A percentile compares a stretch with the other conserved stretches of the same genome.
Evolutionary conservation across 1,139 yeast species (phyloP).

Genomic region (Debaryomyces robertsiae): DNA sequence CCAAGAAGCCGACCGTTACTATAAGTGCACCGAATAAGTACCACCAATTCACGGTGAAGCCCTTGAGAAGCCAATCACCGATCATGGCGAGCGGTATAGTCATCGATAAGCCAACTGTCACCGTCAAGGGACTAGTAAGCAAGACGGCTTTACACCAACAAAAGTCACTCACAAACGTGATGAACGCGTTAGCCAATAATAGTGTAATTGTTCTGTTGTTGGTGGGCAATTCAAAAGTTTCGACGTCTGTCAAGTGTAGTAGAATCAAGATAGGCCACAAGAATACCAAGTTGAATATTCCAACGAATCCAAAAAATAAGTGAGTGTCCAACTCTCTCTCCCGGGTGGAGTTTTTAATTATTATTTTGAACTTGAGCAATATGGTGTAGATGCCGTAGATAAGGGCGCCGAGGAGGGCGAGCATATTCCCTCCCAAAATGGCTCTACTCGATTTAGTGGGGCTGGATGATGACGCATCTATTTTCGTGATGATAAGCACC

Average conservation of each 20-base stretch:
- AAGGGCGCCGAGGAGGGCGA: slow-evolving; percentile 83
- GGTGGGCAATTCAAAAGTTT: slow-evolving; percentile 71
- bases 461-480: slow-evolving; percentile 46
- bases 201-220: slow-evolving; percentile 53
- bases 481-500: slow-evolving; percentile 72
- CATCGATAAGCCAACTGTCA: slow-evolving; percentile 89
- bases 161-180: slow-evolving; percentile 85
- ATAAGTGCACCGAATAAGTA: slow-evolving; percentile 80
- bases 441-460: slow-evolving; percentile 34
- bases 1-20: slow-evolving; percentile 80
- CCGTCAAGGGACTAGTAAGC: slow-evolving; percentile 89
- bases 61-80: slow-evolving; percentile 80
- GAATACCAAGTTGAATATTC: slow-evolving; percentile 72
- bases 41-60: slow-evolving; percentile 57
- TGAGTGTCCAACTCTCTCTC: slow-evolving; percentile 81
- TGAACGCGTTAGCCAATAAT: slow-evolving; percentile 64
- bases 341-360: slow-evolving; percentile 45
- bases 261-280: slow-evolving; percentile 81
- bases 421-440: slow-evolving; percentile 69
- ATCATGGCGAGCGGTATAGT: slow-evolving; percentile 94
- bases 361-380: slow-evolving; percentile 68
- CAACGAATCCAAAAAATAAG: slow-evolving; percentile 92
- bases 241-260: slow-evolving; percentile 64
- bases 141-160: slow-evolving; percentile 97
- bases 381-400: slow-evolving; percentile 93